Conservation (phyloP, 768 basidiomycete species). For the Thelephora ganbajun region DNA sequence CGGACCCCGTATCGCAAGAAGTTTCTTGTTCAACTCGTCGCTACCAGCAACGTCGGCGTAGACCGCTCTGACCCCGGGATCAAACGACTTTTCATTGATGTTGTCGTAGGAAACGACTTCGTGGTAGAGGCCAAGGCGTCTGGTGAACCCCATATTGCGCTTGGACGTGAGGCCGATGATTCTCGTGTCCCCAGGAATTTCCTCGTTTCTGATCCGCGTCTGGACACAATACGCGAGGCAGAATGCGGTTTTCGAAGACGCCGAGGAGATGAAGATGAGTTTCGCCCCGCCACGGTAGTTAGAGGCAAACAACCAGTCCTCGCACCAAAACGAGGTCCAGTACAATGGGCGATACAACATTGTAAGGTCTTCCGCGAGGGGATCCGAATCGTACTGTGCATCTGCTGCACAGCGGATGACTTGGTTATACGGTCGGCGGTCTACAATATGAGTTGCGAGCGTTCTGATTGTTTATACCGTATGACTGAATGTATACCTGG, state of each 20-base stretch:
- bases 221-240: conserved; percentile 47
- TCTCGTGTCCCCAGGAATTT: conserved; percentile 15
- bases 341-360: conserved; percentile 66
- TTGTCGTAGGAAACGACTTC: conserved; percentile 41
- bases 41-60: conserved; percentile 58
- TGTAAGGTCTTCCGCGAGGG: conserved; percentile 39
- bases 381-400: conserved; percentile 34
- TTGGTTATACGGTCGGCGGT: conserved; percentile 58
- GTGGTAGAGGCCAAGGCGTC: conserved; percentile 39
- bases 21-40: conserved; percentile 28
- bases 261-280: conserved; percentile 47
- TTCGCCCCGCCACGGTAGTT: conserved; percentile 34
- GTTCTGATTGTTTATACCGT: not conserved
- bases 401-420: conserved; percentile 45
- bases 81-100: conserved; percentile 16
- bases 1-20: conserved; percentile 24
- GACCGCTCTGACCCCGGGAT: conserved; percentile 26
- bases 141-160: conserved; percentile 40
- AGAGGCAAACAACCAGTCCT: conserved; percentile 48
- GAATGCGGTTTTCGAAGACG: conserved; percentile 62
- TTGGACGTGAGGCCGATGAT: conserved; percentile 50
- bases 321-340: conserved; percentile 67
- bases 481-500: conserved; percentile 24
- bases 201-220: conserved; percentile 23
- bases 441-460: conserved; percentile 14